Evolutionary conservation across 1,284 basidiomycete genomes (phyloP).

Genomic region (Schizophyllum amplum): DNA sequence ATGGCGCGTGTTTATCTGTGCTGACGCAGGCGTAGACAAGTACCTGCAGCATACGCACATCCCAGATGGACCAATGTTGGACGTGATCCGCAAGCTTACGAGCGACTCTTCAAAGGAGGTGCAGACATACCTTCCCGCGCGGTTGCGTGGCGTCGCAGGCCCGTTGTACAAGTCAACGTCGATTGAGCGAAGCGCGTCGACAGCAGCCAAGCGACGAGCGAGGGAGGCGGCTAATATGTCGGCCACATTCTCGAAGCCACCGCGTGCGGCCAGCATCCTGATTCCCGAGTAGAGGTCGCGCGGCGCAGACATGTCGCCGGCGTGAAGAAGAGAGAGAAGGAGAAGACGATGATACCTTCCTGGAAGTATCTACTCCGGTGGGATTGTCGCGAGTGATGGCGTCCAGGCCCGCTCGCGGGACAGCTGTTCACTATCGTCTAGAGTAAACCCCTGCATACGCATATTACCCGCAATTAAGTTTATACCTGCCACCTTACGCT

Average conservation of each 20-base stretch:
- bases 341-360: not conserved
- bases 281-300: not conserved
- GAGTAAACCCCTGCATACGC: not conserved
- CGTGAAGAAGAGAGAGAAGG: no score
- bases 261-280: slow-evolving; percentile 4
- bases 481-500: not conserved
- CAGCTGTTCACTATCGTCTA: not conserved
- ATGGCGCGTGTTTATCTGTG: slow-evolving; percentile 5
- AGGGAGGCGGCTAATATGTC: slow-evolving; percentile 6
- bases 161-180: not conserved
- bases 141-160: slow-evolving; percentile 6
- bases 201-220: not conserved
- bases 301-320: no score
- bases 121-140: slow-evolving; percentile 27
- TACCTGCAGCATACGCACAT: slow-evolving; percentile 20
- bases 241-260: slow-evolving; percentile 13
- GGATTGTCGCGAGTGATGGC: not conserved
- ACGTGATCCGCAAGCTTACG: slow-evolving; percentile 33
- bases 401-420: not conserved
- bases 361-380: not conserved
- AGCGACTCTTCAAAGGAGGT: slow-evolving; percentile 45
- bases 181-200: slow-evolving; percentile 1
- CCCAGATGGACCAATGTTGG: slow-evolving; percentile 20
- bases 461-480: not conserved
- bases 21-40: slow-evolving; percentile 14